These are phyloP conservation scores for Taphrina pruni DNA, from an alignment of 1,139 yeast genomes.

Conservation along the genomic window DNA sequence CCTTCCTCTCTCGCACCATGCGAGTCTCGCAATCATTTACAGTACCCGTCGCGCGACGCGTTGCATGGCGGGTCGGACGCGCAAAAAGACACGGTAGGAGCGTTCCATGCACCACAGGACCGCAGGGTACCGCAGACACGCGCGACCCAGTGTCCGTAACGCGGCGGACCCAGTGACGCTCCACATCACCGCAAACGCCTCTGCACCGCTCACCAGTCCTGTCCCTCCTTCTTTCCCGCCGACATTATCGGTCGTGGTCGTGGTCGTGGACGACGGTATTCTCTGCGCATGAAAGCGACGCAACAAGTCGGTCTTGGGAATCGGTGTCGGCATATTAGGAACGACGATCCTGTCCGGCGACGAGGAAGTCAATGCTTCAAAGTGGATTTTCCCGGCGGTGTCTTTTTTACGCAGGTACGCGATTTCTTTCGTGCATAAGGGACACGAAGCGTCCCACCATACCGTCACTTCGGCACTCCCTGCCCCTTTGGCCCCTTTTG, in stretches of 20 bases:
- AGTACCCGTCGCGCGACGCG: constrained; percentile 5
- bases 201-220: constrained; percentile 1
- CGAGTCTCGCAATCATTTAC: neutral
- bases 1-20: too few relatives aligned
- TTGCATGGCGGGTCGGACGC: constrained; percentile 14
- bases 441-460: constrained; percentile 23
- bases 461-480: neutral
- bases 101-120: constrained; percentile 2
- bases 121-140: neutral
- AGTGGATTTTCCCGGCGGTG: neutral
- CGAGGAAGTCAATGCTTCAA: neutral
- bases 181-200: constrained; percentile 16
- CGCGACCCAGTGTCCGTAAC: neutral
- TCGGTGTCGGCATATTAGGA: neutral
- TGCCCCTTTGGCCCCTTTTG: too few relatives aligned
- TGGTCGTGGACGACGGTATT: too few relatives aligned
- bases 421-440: constrained; percentile 17
- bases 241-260: neutral
- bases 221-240: neutral
- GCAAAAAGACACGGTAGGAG: neutral
- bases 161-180: neutral
- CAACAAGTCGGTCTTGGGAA: neutral
- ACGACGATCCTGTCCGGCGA: neutral
- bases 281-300: constrained; percentile 11
- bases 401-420: neutral